A percentile compares a stretch with the other conserved stretches of the same genome.
Evolutionary conservation across 2,329 filamentous ascomycete species (phyloP).

Genomic region (Zymoseptoria pseudotritici): DNA sequence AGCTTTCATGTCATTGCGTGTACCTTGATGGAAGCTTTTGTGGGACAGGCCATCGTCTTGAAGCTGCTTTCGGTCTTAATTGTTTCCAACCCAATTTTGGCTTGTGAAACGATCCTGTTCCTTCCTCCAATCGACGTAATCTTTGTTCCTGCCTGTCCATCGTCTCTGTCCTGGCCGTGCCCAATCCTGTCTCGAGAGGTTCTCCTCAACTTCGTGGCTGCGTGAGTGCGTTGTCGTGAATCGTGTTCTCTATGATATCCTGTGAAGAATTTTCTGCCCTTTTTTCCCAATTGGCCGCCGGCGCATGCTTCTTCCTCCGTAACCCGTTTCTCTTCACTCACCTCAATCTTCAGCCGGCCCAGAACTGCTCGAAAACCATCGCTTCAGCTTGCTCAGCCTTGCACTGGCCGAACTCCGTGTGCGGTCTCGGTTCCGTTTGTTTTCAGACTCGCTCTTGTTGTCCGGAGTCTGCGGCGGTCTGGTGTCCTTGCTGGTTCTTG

Average conservation of each 20-base stretch:
- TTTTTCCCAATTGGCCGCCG: not conserved
- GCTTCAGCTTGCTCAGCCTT: not conserved
- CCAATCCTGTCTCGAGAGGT: not conserved
- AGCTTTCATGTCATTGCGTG: no score
- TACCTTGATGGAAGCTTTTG: no score
- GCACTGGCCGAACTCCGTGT: not conserved
- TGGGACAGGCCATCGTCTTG: no score
- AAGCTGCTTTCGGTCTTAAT: no score
- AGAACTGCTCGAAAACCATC: not conserved
- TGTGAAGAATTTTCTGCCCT: not conserved
- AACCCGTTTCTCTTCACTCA: not conserved
- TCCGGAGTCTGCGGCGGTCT: not conserved
- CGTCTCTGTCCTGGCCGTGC: not conserved
- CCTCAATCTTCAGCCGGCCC: not conserved
- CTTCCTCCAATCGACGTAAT: not conserved
- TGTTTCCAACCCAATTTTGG: no score
- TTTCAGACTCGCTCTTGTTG: not conserved
- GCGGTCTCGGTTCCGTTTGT: not conserved
- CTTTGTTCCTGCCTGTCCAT: slow-evolving; percentile 14
- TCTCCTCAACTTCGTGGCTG: no score
- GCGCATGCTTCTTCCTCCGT: not conserved
- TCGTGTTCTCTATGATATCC: not conserved
- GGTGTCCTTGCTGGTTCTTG: not conserved
- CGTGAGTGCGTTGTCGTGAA: not conserved
- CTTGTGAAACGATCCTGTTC: no score